Evolutionary conservation across 1,139 yeast genomes (phyloP), one percentile per base, ranked within the genome.

Genomic region (Diutina siamensis): DNA sequence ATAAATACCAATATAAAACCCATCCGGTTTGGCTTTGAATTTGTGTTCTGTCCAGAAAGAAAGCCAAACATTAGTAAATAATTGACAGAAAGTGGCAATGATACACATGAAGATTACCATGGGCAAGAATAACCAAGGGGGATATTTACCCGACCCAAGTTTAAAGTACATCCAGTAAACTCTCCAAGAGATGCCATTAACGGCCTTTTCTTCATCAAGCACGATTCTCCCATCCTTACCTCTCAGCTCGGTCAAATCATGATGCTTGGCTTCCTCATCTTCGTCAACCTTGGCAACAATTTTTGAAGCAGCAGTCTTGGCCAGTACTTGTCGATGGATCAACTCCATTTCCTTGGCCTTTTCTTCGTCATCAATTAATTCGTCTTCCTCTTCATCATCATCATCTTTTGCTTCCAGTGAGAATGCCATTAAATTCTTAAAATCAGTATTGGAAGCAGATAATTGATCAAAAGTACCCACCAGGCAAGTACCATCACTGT

Each of bases 31-130:
- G 17, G 56, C 57, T 1, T 55, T 48, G 55, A 82, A 86, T 57
- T 74, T 79, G 46, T 67, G 46, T 19, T 71, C 74, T 3, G 83
- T 72, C 97, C 97, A 88, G 60, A 76, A 88, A 0, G 95, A 81
- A 50, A 88, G 68, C 95, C 95, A 88, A 4, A 31, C 35, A 17
- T 41, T 41, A 18, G 35, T 31, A 27, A 41, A 41, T 5, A 38
- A 25, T 25, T 38, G 42, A 12, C 42, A 38, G 32, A 38, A 38
- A 3, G 42, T 38, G 10, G 42, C 42, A 15, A 38, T 8, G 19
- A 25, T 22, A 17, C 42, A 38, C 12, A 25, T 38, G n/a, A 22
- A 7, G 2, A 38, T 3, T 32, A 38, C 21, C 5, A 25, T n/a
- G n/a, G 42, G 42, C 13, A 38, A 25, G n/a, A 25, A 38, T 8